Evolutionary conservation across 2,329 filamentous ascomycete genomes (phyloP), one percentile per base, ranked within the genome.

Genomic region (Beauveria australis): DNA sequence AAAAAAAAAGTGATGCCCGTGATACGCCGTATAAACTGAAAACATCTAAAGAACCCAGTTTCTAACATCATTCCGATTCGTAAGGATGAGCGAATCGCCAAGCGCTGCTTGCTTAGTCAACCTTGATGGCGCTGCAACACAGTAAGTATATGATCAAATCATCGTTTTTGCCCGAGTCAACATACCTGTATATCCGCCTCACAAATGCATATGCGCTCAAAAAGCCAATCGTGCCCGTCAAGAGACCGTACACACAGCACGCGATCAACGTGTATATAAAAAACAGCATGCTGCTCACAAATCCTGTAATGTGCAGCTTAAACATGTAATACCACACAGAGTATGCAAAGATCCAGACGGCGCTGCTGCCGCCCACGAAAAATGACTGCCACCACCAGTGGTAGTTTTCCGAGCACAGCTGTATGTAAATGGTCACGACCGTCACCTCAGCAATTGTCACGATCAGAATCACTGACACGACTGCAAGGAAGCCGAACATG

Each of bases 341-440:
- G 76, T 94, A 95, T 43, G 84, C 71, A 70, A 93, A 94, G 43
- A 96, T 84, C 90, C 91, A 96, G 63, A 91, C 73, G 7, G 88
- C 84, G 66, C 87, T 91, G 66, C 87, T 85, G 53, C 87, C 88
- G 49, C 91, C 91, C 9, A 92, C 83, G 53, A 90, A 75, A 76
- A 96, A 94, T 56, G 88, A 91, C 72, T 90, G 89, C 91, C 91
- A 95, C 89, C 89, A 94, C 91, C 91, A 96, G 71, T 91, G 83
- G 74, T 94, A 88, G 73, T 95, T 92, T 81, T 95, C 91, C 1
- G 85, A 81, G 75, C 90, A 93, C 19, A 96, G 83, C 74, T 91
- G 88, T 53, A 89, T 82, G 73, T 96, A 95, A 18, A 91, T 88
- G 1, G 87, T 86, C 62, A 95, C 90, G 24, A 96, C 84, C 1